Base-by-base conservation (phyloP, 805 yeast genomes). In the Ogataea philodendri region DNA sequence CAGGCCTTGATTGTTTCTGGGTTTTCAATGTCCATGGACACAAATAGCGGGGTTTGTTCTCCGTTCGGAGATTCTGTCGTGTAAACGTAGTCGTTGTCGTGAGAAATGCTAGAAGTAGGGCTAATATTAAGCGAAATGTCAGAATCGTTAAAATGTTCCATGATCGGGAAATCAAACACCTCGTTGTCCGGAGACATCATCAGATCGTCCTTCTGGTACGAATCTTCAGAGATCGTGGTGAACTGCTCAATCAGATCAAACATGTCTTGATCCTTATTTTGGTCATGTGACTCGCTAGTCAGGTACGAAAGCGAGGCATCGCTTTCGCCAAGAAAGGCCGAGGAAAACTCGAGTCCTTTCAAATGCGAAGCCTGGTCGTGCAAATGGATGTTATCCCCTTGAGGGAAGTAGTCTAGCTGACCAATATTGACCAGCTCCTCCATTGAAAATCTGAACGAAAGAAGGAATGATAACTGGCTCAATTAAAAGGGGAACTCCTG, bases 21-120 rank as follows among this genome's bases (percentile, higher is more conserved):
- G 9, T 35, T 33, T 10, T 35, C 26, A 13, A 21, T 25, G 7
- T 21, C 26, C 36, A 26, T 22, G 9, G 30, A 13, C 6, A 21
- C 25, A 8, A 32, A 20, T 6, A 22, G 11, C 5, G 31, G 28
- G 5, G 35, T 27, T 15, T 14, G 26, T 8, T 25, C 26, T 7
- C 19, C 22, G 9, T 26, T n/a, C 9, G 9, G 17, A 9, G 18
- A 5, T 3, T 26, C 32, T 17, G 26, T 37, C 9, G 32, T 9
- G 22, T 37, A 37, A 13, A 18, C 20, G 22, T 24, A 24, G n/a
- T 39, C 39, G 16, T 27, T 24, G 11, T 40, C 44, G 5, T 37
- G 35, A 8, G 17, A 21, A 17, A 35, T 27, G 26, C 41, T 38
- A 5, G 46, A 42, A 7, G 38, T 38, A 25, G 46, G 46, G 15